phyloP scores from a whole-genome alignment of 225 moss, liverwort and hornwort genomes.

The Anthoceros angustus region DNA sequence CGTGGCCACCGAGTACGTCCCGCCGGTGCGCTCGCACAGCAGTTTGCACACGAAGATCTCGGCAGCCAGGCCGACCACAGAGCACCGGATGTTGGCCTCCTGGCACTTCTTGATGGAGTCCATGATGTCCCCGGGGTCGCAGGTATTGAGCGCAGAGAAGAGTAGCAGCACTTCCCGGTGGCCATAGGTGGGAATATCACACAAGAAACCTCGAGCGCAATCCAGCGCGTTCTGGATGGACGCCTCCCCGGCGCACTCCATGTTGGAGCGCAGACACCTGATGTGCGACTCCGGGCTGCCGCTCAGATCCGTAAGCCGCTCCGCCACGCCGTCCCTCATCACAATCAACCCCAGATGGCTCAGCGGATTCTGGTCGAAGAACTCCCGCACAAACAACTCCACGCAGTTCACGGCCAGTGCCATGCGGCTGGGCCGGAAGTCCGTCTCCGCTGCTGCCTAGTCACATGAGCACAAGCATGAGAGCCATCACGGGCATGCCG shows the following conservation, averaged over 20 bases:
- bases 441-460: constrained; percentile 98
- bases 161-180: constrained; percentile 69
- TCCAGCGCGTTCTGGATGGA: constrained; percentile 84
- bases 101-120: constrained; percentile 64
- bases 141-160: constrained; percentile 82
- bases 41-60: constrained; percentile 90
- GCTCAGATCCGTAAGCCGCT: constrained; percentile 70
- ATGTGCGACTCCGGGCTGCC: constrained; percentile 93
- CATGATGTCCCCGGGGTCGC: constrained; percentile 85
- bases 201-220: constrained; percentile 63
- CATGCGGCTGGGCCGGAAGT: constrained; percentile 97
- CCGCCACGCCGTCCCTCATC: constrained; percentile 69
- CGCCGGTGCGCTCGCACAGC: constrained; percentile 71
- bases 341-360: constrained; percentile 76
- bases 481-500: no score
- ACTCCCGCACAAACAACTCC: constrained; percentile 89
- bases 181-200: constrained; percentile 81
- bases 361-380: constrained; percentile 90
- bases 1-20: constrained; percentile 78
- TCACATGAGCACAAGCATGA: no score
- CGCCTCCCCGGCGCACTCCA: constrained; percentile 88
- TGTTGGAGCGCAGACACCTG: constrained; percentile 59
- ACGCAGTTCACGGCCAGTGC: constrained; percentile 65
- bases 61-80: constrained; percentile 77
- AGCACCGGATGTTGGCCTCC: constrained; percentile 70